phyloP scores from a whole-genome alignment of 2,329 filamentous ascomycete genomes.

The Cylindrodendrum hubeiense region DNA sequence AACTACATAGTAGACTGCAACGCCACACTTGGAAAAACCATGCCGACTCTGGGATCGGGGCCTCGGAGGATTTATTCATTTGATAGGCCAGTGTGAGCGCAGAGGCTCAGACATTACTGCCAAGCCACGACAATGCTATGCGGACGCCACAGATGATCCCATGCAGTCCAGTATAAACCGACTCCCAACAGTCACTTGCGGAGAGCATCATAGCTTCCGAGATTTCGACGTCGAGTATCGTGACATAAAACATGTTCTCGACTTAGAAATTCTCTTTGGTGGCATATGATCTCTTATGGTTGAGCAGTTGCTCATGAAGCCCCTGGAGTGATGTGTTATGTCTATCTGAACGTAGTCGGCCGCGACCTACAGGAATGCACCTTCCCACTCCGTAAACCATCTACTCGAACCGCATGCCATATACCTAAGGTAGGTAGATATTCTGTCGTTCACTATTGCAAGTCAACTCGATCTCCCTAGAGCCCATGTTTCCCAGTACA shows the following conservation, averaged over 20 bases:
- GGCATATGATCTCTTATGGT: too few species aligned
- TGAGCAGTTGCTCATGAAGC: not conserved
- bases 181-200: too few species aligned
- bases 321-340: not conserved
- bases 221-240: too few species aligned
- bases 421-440: too few species aligned
- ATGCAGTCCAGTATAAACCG: too few species aligned
- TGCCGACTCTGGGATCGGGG: not conserved
- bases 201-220: too few species aligned
- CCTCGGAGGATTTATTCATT: not conserved
- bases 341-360: not conserved
- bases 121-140: too few species aligned
- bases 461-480: not conserved
- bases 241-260: too few species aligned
- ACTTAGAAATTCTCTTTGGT: too few species aligned
- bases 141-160: too few species aligned
- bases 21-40: not conserved
- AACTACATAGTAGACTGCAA: too few species aligned
- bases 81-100: not conserved
- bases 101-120: too few species aligned
- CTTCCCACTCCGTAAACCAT: not conserved
- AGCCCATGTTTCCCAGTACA: not conserved
- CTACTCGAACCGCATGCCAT: not conserved
- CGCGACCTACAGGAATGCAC: not conserved
- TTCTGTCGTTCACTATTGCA: not conserved